Percentiles rank a stretch among this genome's conserved stretches.
Evolutionary conservation across 257 asterid species (phyloP).

Genomic region (Petunia secreta): DNA sequence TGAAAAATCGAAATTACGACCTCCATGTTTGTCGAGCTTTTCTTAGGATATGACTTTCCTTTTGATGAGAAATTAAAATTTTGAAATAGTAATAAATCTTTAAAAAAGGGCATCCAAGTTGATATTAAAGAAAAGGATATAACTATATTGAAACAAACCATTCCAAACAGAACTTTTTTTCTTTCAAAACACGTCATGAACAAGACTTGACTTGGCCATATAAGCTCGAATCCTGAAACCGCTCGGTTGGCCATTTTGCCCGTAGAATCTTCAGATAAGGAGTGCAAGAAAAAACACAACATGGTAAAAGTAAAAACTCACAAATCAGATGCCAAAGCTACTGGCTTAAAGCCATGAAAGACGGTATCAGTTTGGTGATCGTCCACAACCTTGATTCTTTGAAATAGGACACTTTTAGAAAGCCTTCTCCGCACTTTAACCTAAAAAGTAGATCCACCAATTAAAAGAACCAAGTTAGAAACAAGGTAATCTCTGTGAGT

Average conservation of each 20-base stretch:
- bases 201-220: slow-evolving; percentile 3
- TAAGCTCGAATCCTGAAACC: slow-evolving; percentile 11
- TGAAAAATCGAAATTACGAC: neutral
- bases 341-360: slow-evolving; percentile 71
- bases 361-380: slow-evolving; percentile 61
- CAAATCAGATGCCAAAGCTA: slow-evolving; percentile 72
- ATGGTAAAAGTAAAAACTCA: slow-evolving; percentile 42
- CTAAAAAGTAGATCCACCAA: slow-evolving; percentile 42
- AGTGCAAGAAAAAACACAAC: slow-evolving; percentile 23
- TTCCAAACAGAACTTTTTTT: neutral
- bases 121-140: slow-evolving; percentile 1
- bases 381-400: slow-evolving; percentile 71
- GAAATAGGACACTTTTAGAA: slow-evolving; percentile 61
- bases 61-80: too few species aligned
- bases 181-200: neutral
- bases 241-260: slow-evolving; percentile 3
- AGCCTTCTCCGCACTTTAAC: slow-evolving; percentile 57
- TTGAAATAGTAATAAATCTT: neutral
- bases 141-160: neutral
- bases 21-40: neutral
- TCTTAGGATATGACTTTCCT: neutral
- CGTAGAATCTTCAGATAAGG: slow-evolving; percentile 20
- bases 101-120: neutral
- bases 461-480: slow-evolving; percentile 4
- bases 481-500: neutral